phyloP scores from a whole-genome alignment of 768 basidiomycete genomes.

The Hirschioporus abietinus region DNA sequence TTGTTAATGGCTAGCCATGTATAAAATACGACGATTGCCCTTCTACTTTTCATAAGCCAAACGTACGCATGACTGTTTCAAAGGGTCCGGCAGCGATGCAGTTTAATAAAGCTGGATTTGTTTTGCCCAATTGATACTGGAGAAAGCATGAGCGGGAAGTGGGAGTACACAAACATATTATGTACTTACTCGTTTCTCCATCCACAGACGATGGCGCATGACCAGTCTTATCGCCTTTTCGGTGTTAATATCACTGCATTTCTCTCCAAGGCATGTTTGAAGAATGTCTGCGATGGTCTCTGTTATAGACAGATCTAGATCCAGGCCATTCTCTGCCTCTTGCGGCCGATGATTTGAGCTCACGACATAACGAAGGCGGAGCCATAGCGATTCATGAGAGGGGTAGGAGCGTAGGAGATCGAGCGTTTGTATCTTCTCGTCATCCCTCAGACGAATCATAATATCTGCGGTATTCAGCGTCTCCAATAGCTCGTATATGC shows the following conservation, averaged over 20 bases:
- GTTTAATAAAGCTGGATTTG: not conserved
- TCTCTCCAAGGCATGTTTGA: not conserved
- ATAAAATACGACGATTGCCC: not conserved
- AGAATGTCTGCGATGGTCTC: not conserved
- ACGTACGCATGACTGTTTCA: not conserved
- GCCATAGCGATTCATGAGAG: constrained; percentile 58
- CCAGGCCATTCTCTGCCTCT: not conserved
- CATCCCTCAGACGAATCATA: not conserved
- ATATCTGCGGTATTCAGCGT: constrained; percentile 12
- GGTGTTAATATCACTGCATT: not conserved
- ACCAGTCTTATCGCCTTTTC: not conserved
- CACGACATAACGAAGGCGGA: constrained; percentile 39
- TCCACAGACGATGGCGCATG: not conserved
- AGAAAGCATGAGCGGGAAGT: too few relatives aligned
- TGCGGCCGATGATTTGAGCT: not conserved
- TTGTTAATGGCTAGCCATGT: not conserved
- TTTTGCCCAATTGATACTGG: not conserved
- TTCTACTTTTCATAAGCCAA: not conserved
- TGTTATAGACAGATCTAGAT: not conserved
- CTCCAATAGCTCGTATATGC: constrained; percentile 18
- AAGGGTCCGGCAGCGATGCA: not conserved
- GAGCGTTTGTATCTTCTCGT: constrained; percentile 33
- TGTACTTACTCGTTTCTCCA: not conserved
- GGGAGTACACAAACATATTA: not conserved
- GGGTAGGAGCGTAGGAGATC: constrained; percentile 47